Evolutionary conservation across 192 early-diverging fungal genomes (phyloP).

Genomic region (Gaertneriomyces sp.): DNA sequence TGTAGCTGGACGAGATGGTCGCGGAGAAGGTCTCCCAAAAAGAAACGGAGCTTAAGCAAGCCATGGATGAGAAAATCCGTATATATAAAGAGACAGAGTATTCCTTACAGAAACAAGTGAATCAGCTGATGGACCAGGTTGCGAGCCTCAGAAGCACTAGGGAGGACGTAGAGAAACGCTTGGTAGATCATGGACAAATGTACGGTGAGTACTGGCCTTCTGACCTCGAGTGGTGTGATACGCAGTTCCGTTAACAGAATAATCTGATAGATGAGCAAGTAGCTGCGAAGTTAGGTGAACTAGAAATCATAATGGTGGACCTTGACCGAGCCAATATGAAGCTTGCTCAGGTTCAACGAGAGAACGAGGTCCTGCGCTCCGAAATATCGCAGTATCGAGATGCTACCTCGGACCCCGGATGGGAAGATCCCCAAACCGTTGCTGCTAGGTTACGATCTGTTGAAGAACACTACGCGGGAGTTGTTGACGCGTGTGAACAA

Average conservation of each 20-base stretch:
- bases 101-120: constrained; percentile 76
- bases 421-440: background rate
- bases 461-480: constrained; percentile 40
- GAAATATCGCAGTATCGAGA: too few species aligned
- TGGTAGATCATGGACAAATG: constrained; percentile 60
- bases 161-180: constrained; percentile 68
- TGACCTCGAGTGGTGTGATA: too few species aligned
- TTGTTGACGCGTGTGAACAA: constrained; percentile 44
- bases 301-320: constrained; percentile 85
- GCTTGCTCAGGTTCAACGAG: constrained; percentile 61
- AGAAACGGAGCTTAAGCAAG: constrained; percentile 67
- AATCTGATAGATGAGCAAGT: constrained; percentile 63
- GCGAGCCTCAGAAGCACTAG: constrained; percentile 62
- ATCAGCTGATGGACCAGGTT: constrained; percentile 72
- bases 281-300: constrained; percentile 73
- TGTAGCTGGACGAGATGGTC: constrained; percentile 63
- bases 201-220: constrained; percentile 36
- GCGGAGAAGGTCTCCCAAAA: constrained; percentile 63
- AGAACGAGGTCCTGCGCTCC: constrained; percentile 47
- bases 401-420: too few species aligned
- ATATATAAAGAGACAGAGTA: constrained; percentile 81
- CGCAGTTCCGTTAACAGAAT: background rate
- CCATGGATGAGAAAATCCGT: constrained; percentile 75
- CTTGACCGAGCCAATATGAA: constrained; percentile 76
- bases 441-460: background rate